Conservation (phyloP, 805 yeast species). For the Candida dendrica region DNA sequence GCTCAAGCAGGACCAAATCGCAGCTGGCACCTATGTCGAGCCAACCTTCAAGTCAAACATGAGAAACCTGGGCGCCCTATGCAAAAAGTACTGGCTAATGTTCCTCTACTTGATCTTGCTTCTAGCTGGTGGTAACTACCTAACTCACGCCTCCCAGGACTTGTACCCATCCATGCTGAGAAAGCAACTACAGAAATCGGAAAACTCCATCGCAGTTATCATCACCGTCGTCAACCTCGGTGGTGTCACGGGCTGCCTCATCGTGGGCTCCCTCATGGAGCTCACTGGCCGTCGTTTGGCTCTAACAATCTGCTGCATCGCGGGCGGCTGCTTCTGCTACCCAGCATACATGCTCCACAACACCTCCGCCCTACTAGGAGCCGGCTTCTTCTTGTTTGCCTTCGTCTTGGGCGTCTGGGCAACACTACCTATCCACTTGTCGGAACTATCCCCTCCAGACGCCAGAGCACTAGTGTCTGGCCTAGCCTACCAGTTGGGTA, state of each 20-base stretch:
- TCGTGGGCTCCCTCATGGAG: slow-evolving; percentile 49
- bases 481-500: slow-evolving; percentile 63
- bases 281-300: slow-evolving; percentile 58
- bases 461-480: slow-evolving; percentile 60
- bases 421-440: slow-evolving; percentile 55
- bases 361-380: slow-evolving; percentile 39
- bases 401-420: slow-evolving; percentile 74
- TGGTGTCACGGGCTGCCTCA: slow-evolving; percentile 56
- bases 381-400: slow-evolving; percentile 59
- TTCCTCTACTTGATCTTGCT: slow-evolving; percentile 49
- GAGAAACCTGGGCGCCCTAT: slow-evolving; percentile 24
- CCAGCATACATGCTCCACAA: slow-evolving; percentile 44
- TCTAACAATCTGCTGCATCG: slow-evolving; percentile 40
- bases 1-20: slow-evolving; percentile 20
- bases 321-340: slow-evolving; percentile 56
- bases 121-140: slow-evolving; percentile 65
- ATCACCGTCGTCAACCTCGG: slow-evolving; percentile 61
- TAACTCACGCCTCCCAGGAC: slow-evolving; percentile 73
- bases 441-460: slow-evolving; percentile 61
- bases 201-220: slow-evolving; percentile 48
- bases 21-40: slow-evolving; percentile 20
- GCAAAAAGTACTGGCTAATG: slow-evolving; percentile 53
- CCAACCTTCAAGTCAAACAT: slow-evolving; percentile 17
- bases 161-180: slow-evolving; percentile 59
- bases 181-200: slow-evolving; percentile 41